Evolutionary conservation across 352 stramenopile species (phyloP).

Genomic region (Phytophthora tentaculata): DNA sequence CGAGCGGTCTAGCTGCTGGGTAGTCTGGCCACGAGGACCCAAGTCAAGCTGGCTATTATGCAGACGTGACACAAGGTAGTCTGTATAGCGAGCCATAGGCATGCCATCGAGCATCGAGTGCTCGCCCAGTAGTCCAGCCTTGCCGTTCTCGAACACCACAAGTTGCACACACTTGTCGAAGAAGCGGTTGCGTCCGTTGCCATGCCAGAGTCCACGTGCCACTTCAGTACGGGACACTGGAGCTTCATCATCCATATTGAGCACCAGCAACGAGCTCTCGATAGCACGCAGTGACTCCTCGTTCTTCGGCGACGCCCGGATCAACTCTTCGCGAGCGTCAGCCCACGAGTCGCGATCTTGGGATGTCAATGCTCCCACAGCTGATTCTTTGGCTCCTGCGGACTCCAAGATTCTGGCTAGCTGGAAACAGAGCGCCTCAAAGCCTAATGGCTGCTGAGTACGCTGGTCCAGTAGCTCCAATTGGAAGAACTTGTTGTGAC

Average conservation of each 20-base stretch:
- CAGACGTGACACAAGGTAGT: conserved; percentile 68
- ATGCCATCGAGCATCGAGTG: conserved; percentile 93
- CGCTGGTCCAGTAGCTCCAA: conserved; percentile 57
- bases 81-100: conserved; percentile 75
- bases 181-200: conserved; percentile 94
- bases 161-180: conserved; percentile 98
- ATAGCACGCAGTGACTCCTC: conserved; percentile 57
- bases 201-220: conserved; percentile 75
- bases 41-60: conserved; percentile 58
- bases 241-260: conserved; percentile 73
- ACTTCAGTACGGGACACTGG: conserved; percentile 72
- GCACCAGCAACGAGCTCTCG: conserved; percentile 70
- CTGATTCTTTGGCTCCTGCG: conserved; percentile 56
- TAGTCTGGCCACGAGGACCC: conserved; percentile 48
- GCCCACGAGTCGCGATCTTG: conserved; percentile 82
- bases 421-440: conserved; percentile 66
- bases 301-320: conserved; percentile 63
- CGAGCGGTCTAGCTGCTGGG: conserved; percentile 39
- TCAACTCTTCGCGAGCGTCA: conserved; percentile 71
- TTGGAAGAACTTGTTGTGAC: conserved; percentile 80
- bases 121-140: conserved; percentile 93
- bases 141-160: conserved; percentile 96
- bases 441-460: conserved; percentile 48
- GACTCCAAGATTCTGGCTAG: conserved; percentile 57
- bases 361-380: conserved; percentile 71